These are phyloP conservation scores for Hypoxylon lienhwacheense DNA, from an alignment of 495 filamentous ascomycete species.

Conservation along the genomic window DNA sequence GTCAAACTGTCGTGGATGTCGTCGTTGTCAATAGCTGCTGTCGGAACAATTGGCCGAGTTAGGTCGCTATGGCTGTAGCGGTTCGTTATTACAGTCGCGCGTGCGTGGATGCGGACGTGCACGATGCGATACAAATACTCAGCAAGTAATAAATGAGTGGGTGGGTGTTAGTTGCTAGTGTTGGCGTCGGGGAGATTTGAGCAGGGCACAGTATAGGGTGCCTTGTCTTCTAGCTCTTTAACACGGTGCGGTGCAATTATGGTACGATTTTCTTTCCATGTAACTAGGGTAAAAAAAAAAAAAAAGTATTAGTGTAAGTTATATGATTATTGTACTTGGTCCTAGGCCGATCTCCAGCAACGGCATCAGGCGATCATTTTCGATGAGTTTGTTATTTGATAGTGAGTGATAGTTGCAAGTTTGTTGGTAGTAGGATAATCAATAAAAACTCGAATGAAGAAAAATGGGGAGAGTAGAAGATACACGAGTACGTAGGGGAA, in stretches of 20 bases:
- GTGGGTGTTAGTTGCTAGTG: conserved; percentile 19
- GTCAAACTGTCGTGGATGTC: conserved; percentile 7
- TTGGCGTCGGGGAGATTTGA: conserved; percentile 26
- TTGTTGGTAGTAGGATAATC: conserved; percentile 27
- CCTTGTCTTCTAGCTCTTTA: background rate
- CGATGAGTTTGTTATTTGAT: conserved; percentile 4
- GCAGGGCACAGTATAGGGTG: conserved; percentile 9
- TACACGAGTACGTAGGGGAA: background rate
- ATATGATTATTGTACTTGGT: conserved; percentile 20
- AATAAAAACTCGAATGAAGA: conserved; percentile 1
- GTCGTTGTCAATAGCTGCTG: background rate
- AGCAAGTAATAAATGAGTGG: too few relatives aligned
- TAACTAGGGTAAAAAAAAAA: too few relatives aligned
- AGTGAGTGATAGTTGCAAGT: conserved; percentile 22
- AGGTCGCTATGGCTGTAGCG: background rate
- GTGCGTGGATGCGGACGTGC: conserved; percentile 21
- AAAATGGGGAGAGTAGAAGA: background rate
- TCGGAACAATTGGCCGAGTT: conserved; percentile 20
- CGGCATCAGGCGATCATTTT: conserved; percentile 21
- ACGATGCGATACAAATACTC: conserved; percentile 35
- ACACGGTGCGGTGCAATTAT: conserved; percentile 8
- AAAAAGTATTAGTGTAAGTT: conserved; percentile 10
- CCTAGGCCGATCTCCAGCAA: conserved; percentile 15
- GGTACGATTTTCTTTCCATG: conserved; percentile 13
- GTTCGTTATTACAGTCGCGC: conserved; percentile 22